Percentiles rank a stretch among this genome's conserved stretches.
Conservation (phyloP, 176 grass and related monocot genomes). For the Puya raimondii region DNA sequence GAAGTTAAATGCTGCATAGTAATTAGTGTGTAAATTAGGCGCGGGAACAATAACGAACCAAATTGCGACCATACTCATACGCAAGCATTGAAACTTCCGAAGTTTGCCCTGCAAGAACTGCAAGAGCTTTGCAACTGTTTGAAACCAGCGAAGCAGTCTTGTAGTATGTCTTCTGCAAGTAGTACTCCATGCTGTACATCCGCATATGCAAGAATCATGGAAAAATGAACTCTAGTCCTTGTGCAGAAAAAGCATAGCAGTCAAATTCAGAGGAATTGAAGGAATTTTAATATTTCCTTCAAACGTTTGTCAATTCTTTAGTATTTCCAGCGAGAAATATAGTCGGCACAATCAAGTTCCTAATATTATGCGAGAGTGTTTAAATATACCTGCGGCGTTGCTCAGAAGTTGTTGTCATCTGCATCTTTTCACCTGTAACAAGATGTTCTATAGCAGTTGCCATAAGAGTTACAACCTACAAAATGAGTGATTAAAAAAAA, state of each 20-base stretch:
- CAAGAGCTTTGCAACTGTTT: constrained; percentile 91
- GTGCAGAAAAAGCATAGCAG: constrained; percentile 9
- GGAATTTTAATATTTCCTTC: constrained; percentile 12
- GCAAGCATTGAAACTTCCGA: constrained; percentile 78
- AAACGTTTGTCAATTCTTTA: neutral
- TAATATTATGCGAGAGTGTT: neutral
- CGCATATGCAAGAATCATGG: constrained; percentile 23
- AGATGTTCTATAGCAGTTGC: constrained; percentile 84
- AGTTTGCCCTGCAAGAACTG: constrained; percentile 88
- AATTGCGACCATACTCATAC: constrained; percentile 88
- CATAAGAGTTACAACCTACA: constrained; percentile 83
- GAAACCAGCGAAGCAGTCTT: constrained; percentile 97
- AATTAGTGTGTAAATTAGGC: too few species aligned
- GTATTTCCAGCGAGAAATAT: constrained; percentile 8
- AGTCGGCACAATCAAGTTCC: neutral
- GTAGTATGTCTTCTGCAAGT: constrained; percentile 94
- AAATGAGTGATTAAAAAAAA: neutral
- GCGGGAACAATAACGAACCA: constrained; percentile 35
- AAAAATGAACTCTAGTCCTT: constrained; percentile 18
- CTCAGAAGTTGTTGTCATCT: constrained; percentile 73
- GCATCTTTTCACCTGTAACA: constrained; percentile 99
- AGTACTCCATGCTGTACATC: constrained; percentile 91
- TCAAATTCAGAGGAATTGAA: neutral
- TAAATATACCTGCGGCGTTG: constrained; percentile 64
- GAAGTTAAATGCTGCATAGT: too few species aligned